These are phyloP conservation scores for Scenedesmus sp. DNA, from an alignment of 163 green algal genomes.

Conservation along the genomic window DNA sequence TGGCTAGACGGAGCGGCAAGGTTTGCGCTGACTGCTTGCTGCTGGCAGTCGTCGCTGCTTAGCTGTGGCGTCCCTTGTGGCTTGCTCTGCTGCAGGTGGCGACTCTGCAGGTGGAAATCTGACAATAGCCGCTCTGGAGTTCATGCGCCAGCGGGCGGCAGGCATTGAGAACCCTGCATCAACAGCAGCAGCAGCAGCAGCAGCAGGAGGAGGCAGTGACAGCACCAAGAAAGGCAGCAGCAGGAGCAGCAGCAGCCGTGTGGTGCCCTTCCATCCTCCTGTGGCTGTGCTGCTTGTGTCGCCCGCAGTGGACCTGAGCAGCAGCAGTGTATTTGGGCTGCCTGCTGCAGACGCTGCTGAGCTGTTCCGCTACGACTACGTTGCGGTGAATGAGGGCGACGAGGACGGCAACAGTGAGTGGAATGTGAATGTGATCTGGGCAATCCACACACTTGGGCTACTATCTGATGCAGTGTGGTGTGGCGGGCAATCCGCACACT, in stretches of 20 bases:
- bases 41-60: too few species aligned
- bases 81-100: neutral
- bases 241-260: neutral
- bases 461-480: too few species aligned
- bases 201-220: neutral
- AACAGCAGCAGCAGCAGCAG: neutral
- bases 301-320: neutral
- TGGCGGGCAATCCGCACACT: too few species aligned
- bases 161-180: neutral
- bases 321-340: neutral
- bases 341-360: neutral
- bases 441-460: too few species aligned
- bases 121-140: neutral
- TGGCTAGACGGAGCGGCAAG: too few species aligned
- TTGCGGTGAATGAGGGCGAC: neutral
- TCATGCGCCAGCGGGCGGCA: neutral
- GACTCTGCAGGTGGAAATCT: slow-evolving; percentile 34
- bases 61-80: too few species aligned
- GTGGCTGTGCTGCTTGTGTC: neutral
- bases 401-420: neutral
- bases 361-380: neutral
- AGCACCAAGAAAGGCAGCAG: neutral
- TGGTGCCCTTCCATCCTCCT: neutral
- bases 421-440: neutral
- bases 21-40: too few species aligned